Evolutionary conservation across 1,284 basidiomycete genomes (phyloP), one percentile per base, ranked within the genome.

Genomic region (Puccinia coronata): DNA sequence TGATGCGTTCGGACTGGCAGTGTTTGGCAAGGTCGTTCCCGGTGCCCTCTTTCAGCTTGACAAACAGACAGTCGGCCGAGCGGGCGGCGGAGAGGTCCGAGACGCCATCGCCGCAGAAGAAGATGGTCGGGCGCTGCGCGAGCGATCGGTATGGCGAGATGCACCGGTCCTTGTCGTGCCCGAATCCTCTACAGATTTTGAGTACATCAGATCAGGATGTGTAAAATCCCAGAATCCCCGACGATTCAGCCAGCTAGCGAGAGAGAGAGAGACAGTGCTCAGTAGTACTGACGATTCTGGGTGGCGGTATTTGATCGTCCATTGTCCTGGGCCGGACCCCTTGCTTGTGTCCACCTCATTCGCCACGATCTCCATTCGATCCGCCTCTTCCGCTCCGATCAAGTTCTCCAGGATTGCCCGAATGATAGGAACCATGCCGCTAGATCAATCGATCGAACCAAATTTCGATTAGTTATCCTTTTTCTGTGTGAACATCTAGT

Each of bases 161-260:
- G 18, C 94, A 92, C 84, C 92, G 92, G 23, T 92, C 93, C 88
- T 97, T 97, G 88, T 98, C 95, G 86, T 98, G 95, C 0, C 95
- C 95, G 84, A 90, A 97, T 0, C 90, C 91, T 84, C 92, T 93
- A 82, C 16, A 6, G 6, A 31, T 59, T 59, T 59, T 11, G 57
- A 14, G 28, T 11, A 31, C 3, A 4, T 8, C 25, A n/a, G 57
- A 31, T n/a, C n/a, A n/a, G n/a, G n/a, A n/a, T n/a, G n/a, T n/a
- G n/a, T n/a, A n/a, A n/a, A 34, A 18, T n/a, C 43, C 43, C 16
- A n/a, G n/a, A n/a, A n/a, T n/a, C n/a, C n/a, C n/a, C n/a, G n/a
- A n/a, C n/a, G n/a, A n/a, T n/a, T n/a, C n/a, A n/a, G n/a, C n/a
- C n/a, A n/a, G n/a, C n/a, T n/a, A n/a, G n/a, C n/a, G n/a, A n/a